Evolutionary conservation across 305 asterid genomes (phyloP).

Genomic region (Withania somnifera): DNA sequence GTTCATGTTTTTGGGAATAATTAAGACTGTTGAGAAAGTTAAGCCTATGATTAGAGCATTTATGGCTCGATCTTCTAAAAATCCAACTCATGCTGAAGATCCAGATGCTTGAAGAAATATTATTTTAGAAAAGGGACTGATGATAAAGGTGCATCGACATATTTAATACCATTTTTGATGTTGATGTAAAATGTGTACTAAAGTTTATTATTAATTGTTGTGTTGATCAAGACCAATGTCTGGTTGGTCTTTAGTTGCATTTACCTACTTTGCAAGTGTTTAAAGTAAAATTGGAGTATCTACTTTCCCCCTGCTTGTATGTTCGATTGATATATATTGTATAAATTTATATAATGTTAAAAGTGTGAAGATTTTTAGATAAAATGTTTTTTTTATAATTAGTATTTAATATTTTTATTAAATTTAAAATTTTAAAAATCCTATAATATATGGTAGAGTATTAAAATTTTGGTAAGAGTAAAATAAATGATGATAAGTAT

Average conservation of each 20-base stretch:
- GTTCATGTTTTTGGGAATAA: slow-evolving; percentile 29
- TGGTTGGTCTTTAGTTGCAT: background rate
- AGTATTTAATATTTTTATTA: too few species aligned
- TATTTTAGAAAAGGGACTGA: background rate
- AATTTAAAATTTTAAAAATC: too few species aligned
- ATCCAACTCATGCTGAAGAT: slow-evolving; percentile 2
- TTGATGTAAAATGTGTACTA: background rate
- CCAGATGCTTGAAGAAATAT: background rate
- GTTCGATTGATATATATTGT: background rate
- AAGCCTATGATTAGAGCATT: slow-evolving; percentile 18
- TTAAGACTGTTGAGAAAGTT: slow-evolving; percentile 17
- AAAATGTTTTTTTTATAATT: too few species aligned
- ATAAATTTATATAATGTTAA: too few species aligned
- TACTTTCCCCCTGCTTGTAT: background rate
- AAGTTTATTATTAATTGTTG: background rate
- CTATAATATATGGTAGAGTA: too few species aligned
- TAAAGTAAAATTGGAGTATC: background rate
- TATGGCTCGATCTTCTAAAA: background rate
- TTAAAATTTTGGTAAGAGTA: too few species aligned
- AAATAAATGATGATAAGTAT: too few species aligned
- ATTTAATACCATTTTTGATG: background rate
- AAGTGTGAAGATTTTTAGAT: too few species aligned
- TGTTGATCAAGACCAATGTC: background rate
- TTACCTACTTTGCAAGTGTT: background rate
- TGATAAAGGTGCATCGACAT: background rate